These are phyloP conservation scores for Leucosporidium yakuticum DNA, from an alignment of 768 basidiomycete species.

Conservation along the genomic window DNA sequence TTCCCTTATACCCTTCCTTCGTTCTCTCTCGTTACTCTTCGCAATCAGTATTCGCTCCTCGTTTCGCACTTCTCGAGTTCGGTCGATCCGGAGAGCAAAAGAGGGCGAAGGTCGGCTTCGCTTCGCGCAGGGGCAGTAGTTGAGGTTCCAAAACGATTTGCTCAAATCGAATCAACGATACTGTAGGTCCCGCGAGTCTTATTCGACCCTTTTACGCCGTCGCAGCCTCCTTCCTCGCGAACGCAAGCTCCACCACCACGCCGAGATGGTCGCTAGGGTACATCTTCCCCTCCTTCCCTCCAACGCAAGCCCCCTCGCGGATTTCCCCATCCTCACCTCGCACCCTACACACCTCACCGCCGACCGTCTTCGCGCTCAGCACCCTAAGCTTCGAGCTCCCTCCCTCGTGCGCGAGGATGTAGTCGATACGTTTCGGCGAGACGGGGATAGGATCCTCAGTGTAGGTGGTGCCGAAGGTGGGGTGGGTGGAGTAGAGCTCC, in stretches of 20 bases:
- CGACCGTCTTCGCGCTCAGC: background rate
- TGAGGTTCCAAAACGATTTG: no score
- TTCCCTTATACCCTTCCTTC: no score
- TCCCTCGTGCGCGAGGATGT: background rate
- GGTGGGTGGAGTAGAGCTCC: background rate
- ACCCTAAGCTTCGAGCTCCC: background rate
- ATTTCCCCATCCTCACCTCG: background rate
- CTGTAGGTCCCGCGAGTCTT: no score
- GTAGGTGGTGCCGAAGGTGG: constrained; percentile 4
- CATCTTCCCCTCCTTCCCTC: constrained; percentile 1
- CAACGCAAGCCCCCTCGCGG: no score
- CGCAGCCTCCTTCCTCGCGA: background rate
- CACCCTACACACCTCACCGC: background rate
- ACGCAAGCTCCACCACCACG: background rate
- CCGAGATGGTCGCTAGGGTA: constrained; percentile 1
- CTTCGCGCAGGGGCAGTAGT: no score
- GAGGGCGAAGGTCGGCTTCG: no score
- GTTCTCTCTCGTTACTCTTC: no score
- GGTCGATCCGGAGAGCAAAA: no score
- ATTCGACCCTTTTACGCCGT: no score
- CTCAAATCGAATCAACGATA: no score
- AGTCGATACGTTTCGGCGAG: constrained; percentile 1
- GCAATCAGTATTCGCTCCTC: no score
- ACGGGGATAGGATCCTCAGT: background rate
- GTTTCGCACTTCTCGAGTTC: no score